A percentile compares a stretch with the other conserved stretches of the same genome.
Conservation (phyloP, 1,139 yeast species). For the Hyphopichia burtonii region DNA sequence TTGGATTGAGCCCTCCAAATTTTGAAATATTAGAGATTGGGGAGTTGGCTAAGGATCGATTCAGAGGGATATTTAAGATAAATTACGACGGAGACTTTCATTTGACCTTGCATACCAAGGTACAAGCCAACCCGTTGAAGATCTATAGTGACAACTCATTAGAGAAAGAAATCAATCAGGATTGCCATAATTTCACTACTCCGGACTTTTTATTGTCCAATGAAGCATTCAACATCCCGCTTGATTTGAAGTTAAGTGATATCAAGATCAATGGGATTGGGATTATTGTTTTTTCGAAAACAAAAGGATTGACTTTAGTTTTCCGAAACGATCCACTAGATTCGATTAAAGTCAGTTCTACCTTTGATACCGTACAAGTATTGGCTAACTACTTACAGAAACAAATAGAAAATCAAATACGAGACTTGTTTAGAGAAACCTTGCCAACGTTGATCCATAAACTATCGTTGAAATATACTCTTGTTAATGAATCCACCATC, state of each 20-base stretch:
- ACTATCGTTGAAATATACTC: constrained; percentile 70
- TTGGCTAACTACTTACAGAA: constrained; percentile 77
- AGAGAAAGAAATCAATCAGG: constrained; percentile 33
- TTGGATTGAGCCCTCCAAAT: constrained; percentile 76
- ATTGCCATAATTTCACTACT: constrained; percentile 43
- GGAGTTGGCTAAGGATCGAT: constrained; percentile 75
- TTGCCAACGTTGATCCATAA: constrained; percentile 79
- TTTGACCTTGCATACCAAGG: constrained; percentile 75
- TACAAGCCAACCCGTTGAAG: constrained; percentile 80
- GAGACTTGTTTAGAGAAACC: constrained; percentile 80
- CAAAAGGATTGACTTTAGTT: constrained; percentile 82
- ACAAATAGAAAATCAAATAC: constrained; percentile 78
- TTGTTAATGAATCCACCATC: constrained; percentile 38
- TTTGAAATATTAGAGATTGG: constrained; percentile 86
- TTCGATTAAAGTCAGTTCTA: constrained; percentile 75
- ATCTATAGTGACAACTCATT: constrained; percentile 56
- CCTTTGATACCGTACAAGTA: constrained; percentile 82
- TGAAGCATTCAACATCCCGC: constrained; percentile 73
- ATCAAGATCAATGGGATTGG: constrained; percentile 78
- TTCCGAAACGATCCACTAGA: constrained; percentile 88
- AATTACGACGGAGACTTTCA: constrained; percentile 80
- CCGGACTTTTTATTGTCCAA: constrained; percentile 69
- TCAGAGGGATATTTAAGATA: constrained; percentile 82
- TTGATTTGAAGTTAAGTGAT: constrained; percentile 72
- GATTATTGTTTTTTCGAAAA: constrained; percentile 75